Percentiles rank a stretch among this genome's conserved stretches.
Evolutionary conservation across 1,284 basidiomycete genomes (phyloP).

Genomic region (Polyporus tsugae): DNA sequence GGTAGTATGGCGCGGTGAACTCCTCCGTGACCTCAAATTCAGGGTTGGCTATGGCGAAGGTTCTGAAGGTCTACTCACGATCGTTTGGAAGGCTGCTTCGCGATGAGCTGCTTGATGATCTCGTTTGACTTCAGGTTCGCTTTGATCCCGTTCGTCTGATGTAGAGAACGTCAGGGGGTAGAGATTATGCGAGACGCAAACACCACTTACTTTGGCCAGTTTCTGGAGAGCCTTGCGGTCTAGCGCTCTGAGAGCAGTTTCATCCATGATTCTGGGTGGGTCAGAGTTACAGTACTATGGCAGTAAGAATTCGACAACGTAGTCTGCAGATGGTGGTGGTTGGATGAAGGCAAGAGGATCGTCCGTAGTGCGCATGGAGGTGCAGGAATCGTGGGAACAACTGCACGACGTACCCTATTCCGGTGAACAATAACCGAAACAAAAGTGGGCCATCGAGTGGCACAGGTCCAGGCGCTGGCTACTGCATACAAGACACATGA

Average conservation of each 20-base stretch:
- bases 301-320: background rate
- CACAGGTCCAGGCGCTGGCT: background rate
- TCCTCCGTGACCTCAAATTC: background rate
- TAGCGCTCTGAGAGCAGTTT: background rate
- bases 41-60: background rate
- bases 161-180: background rate
- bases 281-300: background rate
- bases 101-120: constrained; percentile 3
- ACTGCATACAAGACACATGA: background rate
- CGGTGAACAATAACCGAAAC: background rate
- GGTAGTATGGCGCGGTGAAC: background rate
- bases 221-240: constrained; percentile 3
- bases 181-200: background rate
- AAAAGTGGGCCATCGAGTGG: background rate
- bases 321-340: background rate
- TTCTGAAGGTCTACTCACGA: background rate
- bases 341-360: background rate
- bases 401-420: background rate
- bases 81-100: background rate
- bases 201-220: background rate
- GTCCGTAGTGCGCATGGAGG: background rate
- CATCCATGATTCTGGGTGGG: background rate
- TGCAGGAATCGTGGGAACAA: background rate
- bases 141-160: constrained; percentile 7
- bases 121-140: constrained; percentile 2